phyloP scores from a whole-genome alignment of 2,329 filamentous ascomycete genomes.

The Arthrobotrys musiformis region DNA sequence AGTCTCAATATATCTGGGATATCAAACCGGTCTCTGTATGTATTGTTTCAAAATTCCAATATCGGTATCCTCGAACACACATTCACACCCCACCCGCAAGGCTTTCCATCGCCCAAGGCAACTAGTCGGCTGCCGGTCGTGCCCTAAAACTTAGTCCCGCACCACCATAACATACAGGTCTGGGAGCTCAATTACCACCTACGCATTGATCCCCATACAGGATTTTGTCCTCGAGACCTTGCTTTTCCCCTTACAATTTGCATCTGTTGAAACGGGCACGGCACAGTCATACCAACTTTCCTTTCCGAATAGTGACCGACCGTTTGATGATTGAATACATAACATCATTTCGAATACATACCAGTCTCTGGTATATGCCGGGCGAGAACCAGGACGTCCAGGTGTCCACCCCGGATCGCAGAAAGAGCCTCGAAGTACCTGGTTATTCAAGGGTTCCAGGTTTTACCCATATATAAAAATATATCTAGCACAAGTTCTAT shows the following conservation, averaged over 20 bases:
- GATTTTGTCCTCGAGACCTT: slow-evolving; percentile 39
- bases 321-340: slow-evolving; percentile 16
- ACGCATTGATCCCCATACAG: slow-evolving; percentile 53
- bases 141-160: slow-evolving; percentile 35
- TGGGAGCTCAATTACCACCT: slow-evolving; percentile 37
- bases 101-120: slow-evolving; percentile 46
- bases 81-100: slow-evolving; percentile 42
- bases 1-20: slow-evolving; percentile 40
- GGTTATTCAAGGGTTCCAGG: neutral
- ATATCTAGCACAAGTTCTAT: neutral
- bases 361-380: neutral
- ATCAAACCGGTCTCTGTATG: slow-evolving; percentile 41
- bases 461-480: slow-evolving; percentile 5
- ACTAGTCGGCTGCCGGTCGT: slow-evolving; percentile 27
- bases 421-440: slow-evolving; percentile 17
- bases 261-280: slow-evolving; percentile 47
- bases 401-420: slow-evolving; percentile 10
- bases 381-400: slow-evolving; percentile 4
- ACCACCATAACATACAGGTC: slow-evolving; percentile 17
- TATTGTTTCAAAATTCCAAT: slow-evolving; percentile 41
- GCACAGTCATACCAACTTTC: slow-evolving; percentile 22
- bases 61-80: slow-evolving; percentile 20
- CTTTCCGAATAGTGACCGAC: slow-evolving; percentile 19
- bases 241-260: slow-evolving; percentile 41
- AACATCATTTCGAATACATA: slow-evolving; percentile 7